These are phyloP conservation scores for Hirschfeldia incana DNA, from an alignment of 345 rosid species.

Conservation along the genomic window DNA sequence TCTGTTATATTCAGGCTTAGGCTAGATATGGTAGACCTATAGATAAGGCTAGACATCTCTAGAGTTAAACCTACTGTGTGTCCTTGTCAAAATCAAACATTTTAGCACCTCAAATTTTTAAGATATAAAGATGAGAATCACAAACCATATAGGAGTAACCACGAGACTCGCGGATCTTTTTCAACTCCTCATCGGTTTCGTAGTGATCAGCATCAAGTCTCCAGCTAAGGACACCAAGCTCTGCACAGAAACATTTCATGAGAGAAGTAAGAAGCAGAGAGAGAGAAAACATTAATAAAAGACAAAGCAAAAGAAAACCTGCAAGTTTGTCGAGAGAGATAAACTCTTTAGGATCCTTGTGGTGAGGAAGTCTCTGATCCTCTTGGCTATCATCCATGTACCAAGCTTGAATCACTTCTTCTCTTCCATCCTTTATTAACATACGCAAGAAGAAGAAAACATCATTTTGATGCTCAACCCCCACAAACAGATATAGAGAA, in stretches of 20 bases:
- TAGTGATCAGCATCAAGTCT: slow-evolving; percentile 83
- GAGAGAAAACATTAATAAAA: background rate
- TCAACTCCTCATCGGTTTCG: slow-evolving; percentile 83
- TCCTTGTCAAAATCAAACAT: background rate
- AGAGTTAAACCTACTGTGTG: background rate
- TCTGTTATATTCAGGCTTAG: background rate
- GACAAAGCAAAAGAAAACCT: slow-evolving; percentile 40
- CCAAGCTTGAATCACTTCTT: slow-evolving; percentile 90
- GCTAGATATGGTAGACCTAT: background rate
- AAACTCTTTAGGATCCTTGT: slow-evolving; percentile 77
- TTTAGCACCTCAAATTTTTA: background rate
- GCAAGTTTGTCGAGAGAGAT: slow-evolving; percentile 75
- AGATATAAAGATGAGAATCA: background rate
- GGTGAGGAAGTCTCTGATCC: slow-evolving; percentile 93
- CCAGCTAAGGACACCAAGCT: slow-evolving; percentile 93
- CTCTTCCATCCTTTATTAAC: slow-evolving; percentile 38
- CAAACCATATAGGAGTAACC: slow-evolving; percentile 91
- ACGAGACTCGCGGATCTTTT: slow-evolving; percentile 80
- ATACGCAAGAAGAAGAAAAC: background rate
- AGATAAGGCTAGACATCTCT: background rate
- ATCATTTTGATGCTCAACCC: slow-evolving; percentile 20
- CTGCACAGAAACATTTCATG: slow-evolving; percentile 44
- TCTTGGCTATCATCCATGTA: slow-evolving; percentile 85
- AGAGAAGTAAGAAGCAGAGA: background rate
- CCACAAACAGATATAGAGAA: background rate